A percentile compares a stretch with the other conserved stretches of the same genome.
Conservation (phyloP, 2,329 filamentous ascomycete genomes). For the Fusarium paranaense region DNA sequence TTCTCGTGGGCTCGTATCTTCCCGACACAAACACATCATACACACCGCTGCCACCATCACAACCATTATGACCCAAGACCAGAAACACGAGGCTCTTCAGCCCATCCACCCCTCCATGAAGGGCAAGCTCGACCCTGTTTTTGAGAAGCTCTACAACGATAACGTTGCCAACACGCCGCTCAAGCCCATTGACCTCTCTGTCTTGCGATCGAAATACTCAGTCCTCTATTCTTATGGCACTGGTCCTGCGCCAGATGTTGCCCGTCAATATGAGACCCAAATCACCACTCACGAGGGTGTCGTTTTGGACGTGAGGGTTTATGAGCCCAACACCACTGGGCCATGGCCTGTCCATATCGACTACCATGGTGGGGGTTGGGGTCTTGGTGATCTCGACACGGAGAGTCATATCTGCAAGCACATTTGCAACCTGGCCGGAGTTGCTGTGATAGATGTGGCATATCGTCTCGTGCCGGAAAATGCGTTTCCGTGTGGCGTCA, state of each 20-base stretch:
- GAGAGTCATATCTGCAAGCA: conserved; percentile 62
- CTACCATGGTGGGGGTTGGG: conserved; percentile 63
- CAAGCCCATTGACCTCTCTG: conserved; percentile 53
- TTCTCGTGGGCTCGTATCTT: background rate
- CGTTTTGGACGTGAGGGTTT: conserved; percentile 54
- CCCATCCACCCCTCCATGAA: conserved; percentile 60
- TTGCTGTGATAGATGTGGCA: conserved; percentile 62
- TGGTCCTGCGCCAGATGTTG: conserved; percentile 54
- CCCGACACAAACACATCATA: background rate
- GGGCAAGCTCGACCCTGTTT: conserved; percentile 58
- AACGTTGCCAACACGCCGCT: conserved; percentile 55
- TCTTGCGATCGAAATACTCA: conserved; percentile 56
- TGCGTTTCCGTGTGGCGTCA: conserved; percentile 59
- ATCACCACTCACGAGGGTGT: conserved; percentile 48
- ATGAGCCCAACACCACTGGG: conserved; percentile 55
- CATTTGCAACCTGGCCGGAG: conserved; percentile 56
- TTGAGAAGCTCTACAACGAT: conserved; percentile 61
- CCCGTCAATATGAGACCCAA: conserved; percentile 52
- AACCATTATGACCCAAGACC: conserved; percentile 15
- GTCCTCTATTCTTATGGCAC: conserved; percentile 59
- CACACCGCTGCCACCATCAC: background rate
- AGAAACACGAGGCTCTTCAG: conserved; percentile 58
- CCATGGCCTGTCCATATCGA: conserved; percentile 61
- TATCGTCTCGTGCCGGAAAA: conserved; percentile 64
- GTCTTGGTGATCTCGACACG: conserved; percentile 61